Evolutionary conservation across 2,329 filamentous ascomycete species (phyloP), one percentile per base, ranked within the genome.

Genomic region (Aspergillus luchuensis): DNA sequence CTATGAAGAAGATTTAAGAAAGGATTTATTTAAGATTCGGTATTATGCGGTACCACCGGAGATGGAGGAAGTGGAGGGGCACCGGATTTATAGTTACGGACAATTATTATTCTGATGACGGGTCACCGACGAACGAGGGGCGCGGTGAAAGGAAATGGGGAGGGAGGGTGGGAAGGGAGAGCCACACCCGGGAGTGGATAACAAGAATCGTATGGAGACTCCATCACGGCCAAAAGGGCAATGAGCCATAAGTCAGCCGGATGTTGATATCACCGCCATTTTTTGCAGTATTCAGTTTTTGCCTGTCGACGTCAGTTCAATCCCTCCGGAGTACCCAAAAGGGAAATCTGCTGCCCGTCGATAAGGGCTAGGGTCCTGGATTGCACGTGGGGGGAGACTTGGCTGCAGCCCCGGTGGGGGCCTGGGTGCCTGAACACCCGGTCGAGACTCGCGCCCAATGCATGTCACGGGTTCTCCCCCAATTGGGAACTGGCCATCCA

Each of bases 331-430:
- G 25, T 58, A 39, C 62, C 63, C 52, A 33, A 67, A 62, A 53
- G 47, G 64, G 67, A 62, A 63, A 55, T 36, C 49, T 58, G 33
- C 28, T 57, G 43, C 15, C 47, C 47, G 36, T 49, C 21, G 66
- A 69, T 68, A 69, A 70, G 66, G 67, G 66, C 63, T 69, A 67
- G 66, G 66, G 66, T 50, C 59, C 43, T 25, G 36, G 1, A 7
- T 21, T 41, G 43, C 63, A 66, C 67, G 66, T 69, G 66, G 57
- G 13, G 25, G 21, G 8, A 10, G 17, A 17, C 28, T 21, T 19
- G 45, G 15, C 25, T 43, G 39, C 25, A 11, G 30, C 39, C 43
- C 43, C 21, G 21, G 43, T n/a, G 8, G 45, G 21, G 59, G 62
- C 62, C 58, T 63, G 49, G 56, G 54, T 62, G 64, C 63, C 62